A percentile compares a stretch with the other conserved stretches of the same genome.
Conservation (phyloP, 257 asterid species). For the Penstemon barbatus region DNA sequence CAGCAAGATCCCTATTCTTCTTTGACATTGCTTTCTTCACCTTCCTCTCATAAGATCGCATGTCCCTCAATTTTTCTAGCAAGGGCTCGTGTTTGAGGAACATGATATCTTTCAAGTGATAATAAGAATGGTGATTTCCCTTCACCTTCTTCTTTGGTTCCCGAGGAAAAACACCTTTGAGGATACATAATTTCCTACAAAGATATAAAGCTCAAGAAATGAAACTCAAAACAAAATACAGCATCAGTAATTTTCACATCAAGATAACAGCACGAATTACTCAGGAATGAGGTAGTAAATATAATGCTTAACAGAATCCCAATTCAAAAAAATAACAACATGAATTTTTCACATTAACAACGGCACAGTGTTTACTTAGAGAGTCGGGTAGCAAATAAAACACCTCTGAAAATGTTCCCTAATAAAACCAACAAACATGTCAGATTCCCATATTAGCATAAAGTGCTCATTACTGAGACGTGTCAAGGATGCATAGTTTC, state of each 20-base stretch:
- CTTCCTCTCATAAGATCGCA: conserved; percentile 70
- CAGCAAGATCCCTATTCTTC: conserved; percentile 84
- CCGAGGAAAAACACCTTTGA: conserved; percentile 90
- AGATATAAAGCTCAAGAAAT: neutral
- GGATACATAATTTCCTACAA: conserved; percentile 58
- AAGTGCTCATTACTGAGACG: too few relatives aligned
- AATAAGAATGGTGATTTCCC: conserved; percentile 93
- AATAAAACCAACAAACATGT: too few relatives aligned
- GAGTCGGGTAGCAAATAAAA: too few relatives aligned
- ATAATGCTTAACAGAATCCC: too few relatives aligned
- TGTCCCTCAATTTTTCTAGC: conserved; percentile 77
- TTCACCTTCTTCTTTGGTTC: conserved; percentile 98
- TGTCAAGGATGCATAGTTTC: conserved; percentile 30
- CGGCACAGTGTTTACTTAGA: too few relatives aligned
- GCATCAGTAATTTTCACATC: neutral
- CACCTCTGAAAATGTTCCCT: too few relatives aligned
- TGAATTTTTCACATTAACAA: too few relatives aligned
- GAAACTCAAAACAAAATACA: conserved; percentile 5
- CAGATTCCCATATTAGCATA: too few relatives aligned
- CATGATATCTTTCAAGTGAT: conserved; percentile 86
- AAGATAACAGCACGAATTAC: neutral
- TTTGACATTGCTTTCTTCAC: conserved; percentile 78
- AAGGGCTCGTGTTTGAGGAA: conserved; percentile 85
- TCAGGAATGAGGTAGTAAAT: too few relatives aligned
- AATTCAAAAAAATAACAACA: too few relatives aligned